Evolutionary conservation across 2,329 filamentous ascomycete genomes (phyloP).

Genomic region (Boeremia exigua): DNA sequence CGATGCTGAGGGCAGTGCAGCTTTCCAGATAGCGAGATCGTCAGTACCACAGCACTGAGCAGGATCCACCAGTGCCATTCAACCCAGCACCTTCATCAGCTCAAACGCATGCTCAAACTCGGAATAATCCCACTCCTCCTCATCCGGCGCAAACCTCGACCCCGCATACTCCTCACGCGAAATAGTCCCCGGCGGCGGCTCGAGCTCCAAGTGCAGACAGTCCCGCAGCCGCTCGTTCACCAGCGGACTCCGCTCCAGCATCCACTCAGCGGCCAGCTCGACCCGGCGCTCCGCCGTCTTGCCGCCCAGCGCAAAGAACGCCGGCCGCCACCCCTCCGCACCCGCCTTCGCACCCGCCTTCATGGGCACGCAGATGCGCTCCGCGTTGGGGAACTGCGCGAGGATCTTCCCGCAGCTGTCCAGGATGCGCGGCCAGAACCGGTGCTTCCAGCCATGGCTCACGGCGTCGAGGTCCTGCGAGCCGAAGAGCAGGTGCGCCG

Average conservation of each 20-base stretch:
- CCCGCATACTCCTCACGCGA: constrained; percentile 26
- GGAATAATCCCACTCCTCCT: constrained; percentile 34
- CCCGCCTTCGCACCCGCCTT: constrained; percentile 24
- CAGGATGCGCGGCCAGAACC: constrained; percentile 39
- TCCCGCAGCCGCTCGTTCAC: constrained; percentile 27
- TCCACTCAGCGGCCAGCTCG: constrained; percentile 33
- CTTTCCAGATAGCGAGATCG: background rate
- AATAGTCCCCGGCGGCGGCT: constrained; percentile 14
- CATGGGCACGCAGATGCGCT: constrained; percentile 32
- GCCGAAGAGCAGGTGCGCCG: constrained; percentile 30
- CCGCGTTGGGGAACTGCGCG: constrained; percentile 30
- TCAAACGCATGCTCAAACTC: constrained; percentile 23
- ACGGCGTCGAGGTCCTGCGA: constrained; percentile 31
- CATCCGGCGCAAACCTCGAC: constrained; percentile 28
- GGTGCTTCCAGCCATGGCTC: constrained; percentile 35
- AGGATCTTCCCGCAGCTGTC: constrained; percentile 23
- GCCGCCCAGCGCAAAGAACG: constrained; percentile 31
- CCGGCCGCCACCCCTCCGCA: constrained; percentile 31
- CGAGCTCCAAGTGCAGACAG: constrained; percentile 36
- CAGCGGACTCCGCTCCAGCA: constrained; percentile 31
- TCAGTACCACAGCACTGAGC: background rate
- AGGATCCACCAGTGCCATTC: background rate
- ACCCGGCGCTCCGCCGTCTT: constrained; percentile 38
- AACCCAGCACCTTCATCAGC: constrained; percentile 3
- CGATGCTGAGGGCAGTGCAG: no score